Conservation (phyloP, 1,284 basidiomycete species). For the Sphaerobolus stellatus region DNA sequence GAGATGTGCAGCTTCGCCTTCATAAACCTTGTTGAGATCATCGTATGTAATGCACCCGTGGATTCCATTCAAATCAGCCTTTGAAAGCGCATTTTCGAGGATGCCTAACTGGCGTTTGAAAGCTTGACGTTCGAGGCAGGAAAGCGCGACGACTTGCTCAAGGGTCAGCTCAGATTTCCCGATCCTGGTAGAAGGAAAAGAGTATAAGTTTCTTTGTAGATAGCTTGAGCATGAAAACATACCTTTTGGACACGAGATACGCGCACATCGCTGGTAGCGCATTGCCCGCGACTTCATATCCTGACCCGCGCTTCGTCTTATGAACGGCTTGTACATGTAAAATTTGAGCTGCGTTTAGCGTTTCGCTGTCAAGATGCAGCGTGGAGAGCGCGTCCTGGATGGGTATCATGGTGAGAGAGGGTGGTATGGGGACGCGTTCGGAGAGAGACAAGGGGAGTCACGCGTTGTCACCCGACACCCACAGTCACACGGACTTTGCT, state of each 20-base stretch:
- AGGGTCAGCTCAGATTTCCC: too few species aligned
- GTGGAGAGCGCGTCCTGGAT: slow-evolving; percentile 1
- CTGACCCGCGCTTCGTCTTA: slow-evolving; percentile 2
- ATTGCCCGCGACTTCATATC: background rate
- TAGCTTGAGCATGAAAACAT: too few species aligned
- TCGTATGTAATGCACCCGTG: too few species aligned
- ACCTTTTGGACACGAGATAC: slow-evolving; percentile 6
- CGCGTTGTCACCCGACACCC: slow-evolving; percentile 12
- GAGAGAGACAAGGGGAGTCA: background rate
- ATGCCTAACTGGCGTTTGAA: too few species aligned
- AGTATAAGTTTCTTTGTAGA: too few species aligned
- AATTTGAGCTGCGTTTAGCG: background rate
- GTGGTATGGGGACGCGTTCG: background rate
- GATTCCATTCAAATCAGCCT: too few species aligned
- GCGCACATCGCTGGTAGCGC: slow-evolving; percentile 3
- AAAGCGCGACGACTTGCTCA: too few species aligned
- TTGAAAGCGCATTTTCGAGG: too few species aligned
- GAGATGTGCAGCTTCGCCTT: slow-evolving; percentile 9
- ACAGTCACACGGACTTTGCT: too few species aligned
- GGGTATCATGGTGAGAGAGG: background rate
- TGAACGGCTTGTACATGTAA: background rate
- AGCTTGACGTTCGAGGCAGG: too few species aligned
- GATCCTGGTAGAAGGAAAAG: too few species aligned
- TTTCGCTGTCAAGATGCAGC: background rate
- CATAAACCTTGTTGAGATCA: slow-evolving; percentile 2